A percentile compares a stretch with the other conserved stretches of the same genome.
These are phyloP conservation scores for Lophiotrema nucula DNA, from an alignment of 495 filamentous ascomycete genomes.

Conservation along the genomic window DNA sequence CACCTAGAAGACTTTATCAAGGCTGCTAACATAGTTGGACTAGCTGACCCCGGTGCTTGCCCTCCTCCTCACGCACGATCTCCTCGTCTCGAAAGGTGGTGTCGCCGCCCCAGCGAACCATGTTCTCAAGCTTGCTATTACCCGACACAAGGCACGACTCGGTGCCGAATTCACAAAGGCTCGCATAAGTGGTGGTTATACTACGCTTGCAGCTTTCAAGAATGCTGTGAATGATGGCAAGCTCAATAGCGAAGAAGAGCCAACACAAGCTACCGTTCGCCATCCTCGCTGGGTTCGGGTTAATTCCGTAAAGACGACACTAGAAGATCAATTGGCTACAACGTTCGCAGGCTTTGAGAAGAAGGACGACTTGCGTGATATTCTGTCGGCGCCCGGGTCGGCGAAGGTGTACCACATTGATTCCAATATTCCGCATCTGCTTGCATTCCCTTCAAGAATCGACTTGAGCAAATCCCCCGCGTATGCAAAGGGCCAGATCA, in stretches of 20 bases:
- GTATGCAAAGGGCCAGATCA: constrained; percentile 73
- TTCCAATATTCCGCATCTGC: constrained; percentile 72
- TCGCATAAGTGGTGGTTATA: constrained; percentile 66
- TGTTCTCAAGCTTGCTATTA: constrained; percentile 69
- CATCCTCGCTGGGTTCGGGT: constrained; percentile 88
- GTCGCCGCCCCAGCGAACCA: constrained; percentile 75
- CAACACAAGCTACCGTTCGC: not conserved
- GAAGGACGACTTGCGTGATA: constrained; percentile 49
- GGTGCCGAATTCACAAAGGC: constrained; percentile 77
- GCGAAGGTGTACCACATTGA: constrained; percentile 60
- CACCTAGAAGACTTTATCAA: not conserved
- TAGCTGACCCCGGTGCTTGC: constrained; percentile 76
- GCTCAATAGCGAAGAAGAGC: not conserved
- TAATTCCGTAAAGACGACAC: constrained; percentile 70
- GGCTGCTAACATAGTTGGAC: constrained; percentile 6
- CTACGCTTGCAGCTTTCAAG: constrained; percentile 62
- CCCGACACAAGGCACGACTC: constrained; percentile 77
- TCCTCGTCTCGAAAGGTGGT: constrained; percentile 74
- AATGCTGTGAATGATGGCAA: constrained; percentile 50
- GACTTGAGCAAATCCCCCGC: constrained; percentile 69
- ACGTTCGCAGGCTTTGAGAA: constrained; percentile 63
- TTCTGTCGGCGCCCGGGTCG: constrained; percentile 34
- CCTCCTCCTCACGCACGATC: constrained; percentile 81
- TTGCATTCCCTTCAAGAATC: constrained; percentile 66
- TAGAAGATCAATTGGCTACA: constrained; percentile 65